Evolutionary conservation across 805 yeast species (phyloP), one percentile per base, ranked within the genome.

Genomic region (Metschnikowia orientalis): DNA sequence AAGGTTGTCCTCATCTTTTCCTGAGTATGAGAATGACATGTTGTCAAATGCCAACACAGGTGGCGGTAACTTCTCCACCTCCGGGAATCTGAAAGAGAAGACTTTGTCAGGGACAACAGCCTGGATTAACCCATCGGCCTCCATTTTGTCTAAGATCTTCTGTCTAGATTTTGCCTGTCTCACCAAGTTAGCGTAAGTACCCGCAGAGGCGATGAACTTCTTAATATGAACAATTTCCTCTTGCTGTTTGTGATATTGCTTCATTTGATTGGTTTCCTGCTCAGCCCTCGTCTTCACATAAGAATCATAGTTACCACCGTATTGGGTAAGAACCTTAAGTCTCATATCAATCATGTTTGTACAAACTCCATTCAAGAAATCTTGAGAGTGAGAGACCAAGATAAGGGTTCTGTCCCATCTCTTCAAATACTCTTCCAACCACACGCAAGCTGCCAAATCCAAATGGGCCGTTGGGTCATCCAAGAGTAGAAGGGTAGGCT

Each of bases 381-480:
- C 98, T 73, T 88, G 95, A 28, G 98, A 92, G 71, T 92, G 98
- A 20, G 97, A 90, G 42, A 89, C 97, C 44, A 92, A 72, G 28
- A 92, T 89, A 64, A 92, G 76, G 44, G 87, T 89, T 60, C 95
- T 80, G 67, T 92, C 97, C 63, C 83, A 92, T 62, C 87, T 74
- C 73, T 87, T 90, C 58, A 92, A 75, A 68, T 92, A 92, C 71
- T 89, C 97, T 73, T 92, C 98, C 63, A 92, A 75, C 98, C 98
- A 92, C 57, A 92, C 98, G 81, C 97, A 90, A 40, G 98, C 98
- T 67, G 89, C 97, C 61, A 92, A 75, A 72, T 92, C 98, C 77
- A 92, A 85, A 69, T 92, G 98, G 34, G 98, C 98, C 47, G 98
- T 92, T 54, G 98, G 98, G 66, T 92, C 98, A 71, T 92, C 98